Percentiles rank a stretch among this genome's conserved stretches.
Conservation (phyloP, 2,329 filamentous ascomycete species). For the Calonectria hawksworthii region DNA sequence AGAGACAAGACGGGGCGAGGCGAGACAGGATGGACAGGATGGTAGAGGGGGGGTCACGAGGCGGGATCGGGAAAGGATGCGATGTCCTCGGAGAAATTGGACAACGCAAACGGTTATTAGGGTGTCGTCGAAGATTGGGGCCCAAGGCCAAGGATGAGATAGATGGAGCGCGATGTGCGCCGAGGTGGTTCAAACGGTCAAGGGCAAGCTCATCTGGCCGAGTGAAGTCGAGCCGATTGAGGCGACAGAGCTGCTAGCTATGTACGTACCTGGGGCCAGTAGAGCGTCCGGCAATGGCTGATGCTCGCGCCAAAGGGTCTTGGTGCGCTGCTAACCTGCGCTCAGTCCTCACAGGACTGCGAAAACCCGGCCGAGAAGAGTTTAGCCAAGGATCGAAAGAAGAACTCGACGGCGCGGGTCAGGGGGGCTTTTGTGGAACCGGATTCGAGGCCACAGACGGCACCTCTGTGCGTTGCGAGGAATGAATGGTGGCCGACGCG, state of each 20-base stretch:
- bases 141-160: neutral
- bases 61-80: slow-evolving; percentile 3
- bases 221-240: slow-evolving; percentile 8
- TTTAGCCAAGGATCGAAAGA: slow-evolving; percentile 21
- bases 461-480: neutral
- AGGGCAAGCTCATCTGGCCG: neutral
- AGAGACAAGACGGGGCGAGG: slow-evolving; percentile 17
- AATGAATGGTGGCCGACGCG: neutral
- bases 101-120: slow-evolving; percentile 8
- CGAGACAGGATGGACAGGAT: neutral
- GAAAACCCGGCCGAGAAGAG: slow-evolving; percentile 23
- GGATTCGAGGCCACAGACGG: slow-evolving; percentile 12
- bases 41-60: neutral
- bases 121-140: slow-evolving; percentile 7
- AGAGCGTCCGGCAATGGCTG: slow-evolving; percentile 10
- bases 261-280: slow-evolving; percentile 21
- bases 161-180: slow-evolving; percentile 8
- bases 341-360: slow-evolving; percentile 2
- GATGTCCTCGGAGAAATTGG: slow-evolving; percentile 11
- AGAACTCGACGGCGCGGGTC: slow-evolving; percentile 22
- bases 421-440: slow-evolving; percentile 23
- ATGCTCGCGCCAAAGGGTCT: slow-evolving; percentile 24
- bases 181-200: neutral
- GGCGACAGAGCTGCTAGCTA: neutral
- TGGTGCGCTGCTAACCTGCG: slow-evolving; percentile 20